Evolutionary conservation across 345 rosid species (phyloP).

Genomic region (Rhizophora mangle): DNA sequence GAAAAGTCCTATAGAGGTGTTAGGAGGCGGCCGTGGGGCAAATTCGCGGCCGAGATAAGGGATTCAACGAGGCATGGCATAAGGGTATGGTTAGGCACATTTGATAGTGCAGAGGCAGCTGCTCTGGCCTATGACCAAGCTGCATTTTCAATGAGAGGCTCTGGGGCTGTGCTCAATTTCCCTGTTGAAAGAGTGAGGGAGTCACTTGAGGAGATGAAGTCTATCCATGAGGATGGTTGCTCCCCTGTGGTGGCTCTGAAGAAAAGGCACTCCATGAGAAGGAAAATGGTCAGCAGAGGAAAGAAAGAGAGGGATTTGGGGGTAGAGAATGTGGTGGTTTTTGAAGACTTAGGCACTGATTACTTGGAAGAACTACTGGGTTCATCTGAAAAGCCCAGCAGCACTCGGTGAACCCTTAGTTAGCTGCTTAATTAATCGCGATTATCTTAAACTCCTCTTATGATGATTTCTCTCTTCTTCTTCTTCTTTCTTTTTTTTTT

Average conservation of each 20-base stretch:
- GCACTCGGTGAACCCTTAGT: constrained; percentile 4
- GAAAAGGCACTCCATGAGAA: constrained; percentile 70
- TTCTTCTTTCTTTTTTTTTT: not conserved
- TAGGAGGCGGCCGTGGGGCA: constrained; percentile 77
- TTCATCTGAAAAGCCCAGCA: constrained; percentile 30
- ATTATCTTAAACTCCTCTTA: not conserved
- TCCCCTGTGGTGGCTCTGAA: constrained; percentile 90
- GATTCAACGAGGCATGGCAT: constrained; percentile 61
- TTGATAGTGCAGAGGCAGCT: constrained; percentile 71
- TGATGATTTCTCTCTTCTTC: not conserved
- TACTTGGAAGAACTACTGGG: constrained; percentile 62
- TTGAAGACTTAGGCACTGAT: constrained; percentile 82
- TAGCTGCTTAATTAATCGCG: not conserved
- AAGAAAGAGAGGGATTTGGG: constrained; percentile 39
- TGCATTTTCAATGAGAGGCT: constrained; percentile 65
- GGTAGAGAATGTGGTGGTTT: constrained; percentile 50
- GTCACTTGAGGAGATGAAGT: constrained; percentile 61
- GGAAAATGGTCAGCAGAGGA: constrained; percentile 42
- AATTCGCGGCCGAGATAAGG: constrained; percentile 76
- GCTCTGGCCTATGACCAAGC: constrained; percentile 78
- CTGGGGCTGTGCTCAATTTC: constrained; percentile 54
- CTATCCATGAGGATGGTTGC: constrained; percentile 43
- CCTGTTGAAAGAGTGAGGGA: constrained; percentile 64
- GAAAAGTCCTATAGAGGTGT: constrained; percentile 66
- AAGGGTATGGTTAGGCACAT: constrained; percentile 72